Base-by-base conservation (phyloP, 495 filamentous ascomycete species). In the Lasiosphaeriaceae sp. region DNA sequence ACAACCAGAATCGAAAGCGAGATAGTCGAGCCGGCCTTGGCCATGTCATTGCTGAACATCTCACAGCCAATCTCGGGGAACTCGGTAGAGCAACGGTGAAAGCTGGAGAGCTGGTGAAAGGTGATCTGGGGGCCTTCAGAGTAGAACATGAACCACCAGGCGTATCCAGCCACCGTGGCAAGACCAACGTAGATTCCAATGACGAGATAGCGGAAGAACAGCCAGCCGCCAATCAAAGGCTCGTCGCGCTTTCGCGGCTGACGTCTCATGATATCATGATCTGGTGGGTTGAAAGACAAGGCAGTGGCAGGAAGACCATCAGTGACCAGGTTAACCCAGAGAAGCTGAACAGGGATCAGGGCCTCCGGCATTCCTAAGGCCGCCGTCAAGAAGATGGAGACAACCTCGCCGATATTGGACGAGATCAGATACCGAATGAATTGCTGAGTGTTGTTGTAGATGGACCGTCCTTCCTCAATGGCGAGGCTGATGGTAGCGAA, bases 401-500 rank as follows among this genome's bases (percentile, higher is more conserved):
- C 95, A 31, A 99, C 95, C 70, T 99, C 95, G 72, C 95, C 95
- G 49, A 99, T 99, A 76, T 99, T 99, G 29, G 92, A 97, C 9
- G 92, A 96, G 72, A 99, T 99, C 49, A 99, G 81, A 70, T 99
- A 99, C 24, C 95, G 90, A 73, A 99, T 99, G 71, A 99, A 99
- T 69, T 99, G 95, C 69, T 99, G 95, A 2, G 95, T 99, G 80
- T 99, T 99, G 85, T 93, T 97, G 80, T 96, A 99, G 77, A 99
- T 99, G 31, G 92, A 92, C 52, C 95, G 87, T 52, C 95, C 95
- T 73, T 99, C 95, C 72, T 97, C 94, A 51, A 99, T 92, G 34
- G 95, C 95, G 54, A 89, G 81, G 64, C 93, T 89, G 66, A 99
- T 99, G 23, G 95, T 97, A 46, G 95, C 94, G 69, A 99, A 99